Percentiles rank a stretch among this genome's conserved stretches.
Conservation (phyloP, 495 filamentous ascomycete species). For the Saxispiralis lemnorum region DNA sequence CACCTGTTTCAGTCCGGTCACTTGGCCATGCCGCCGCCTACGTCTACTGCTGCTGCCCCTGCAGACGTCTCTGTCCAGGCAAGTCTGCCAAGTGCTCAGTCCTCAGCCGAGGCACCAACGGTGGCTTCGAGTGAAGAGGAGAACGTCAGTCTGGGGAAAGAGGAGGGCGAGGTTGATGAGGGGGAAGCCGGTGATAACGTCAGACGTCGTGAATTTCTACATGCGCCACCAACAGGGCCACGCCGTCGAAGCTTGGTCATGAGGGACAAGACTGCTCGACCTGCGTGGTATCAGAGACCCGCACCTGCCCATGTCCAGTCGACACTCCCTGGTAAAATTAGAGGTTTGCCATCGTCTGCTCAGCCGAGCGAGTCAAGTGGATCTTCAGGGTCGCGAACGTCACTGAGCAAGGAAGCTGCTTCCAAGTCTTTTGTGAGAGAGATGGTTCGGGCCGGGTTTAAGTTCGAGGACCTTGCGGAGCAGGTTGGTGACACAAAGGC, state of each 20-base stretch:
- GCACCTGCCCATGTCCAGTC: too few relatives aligned
- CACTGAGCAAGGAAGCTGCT: neutral
- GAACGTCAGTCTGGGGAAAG: constrained; percentile 7
- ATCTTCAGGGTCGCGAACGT: too few relatives aligned
- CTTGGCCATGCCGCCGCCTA: constrained; percentile 1
- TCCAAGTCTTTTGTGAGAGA: constrained; percentile 4
- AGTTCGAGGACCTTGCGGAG: constrained; percentile 9
- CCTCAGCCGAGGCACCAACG: neutral
- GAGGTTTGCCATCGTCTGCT: too few relatives aligned
- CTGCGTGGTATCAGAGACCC: neutral
- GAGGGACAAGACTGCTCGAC: neutral
- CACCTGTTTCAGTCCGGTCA: constrained; percentile 7
- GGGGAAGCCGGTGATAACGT: constrained; percentile 2
- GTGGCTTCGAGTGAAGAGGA: neutral
- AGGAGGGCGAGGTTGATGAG: constrained; percentile 15
- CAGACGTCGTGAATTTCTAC: constrained; percentile 6
- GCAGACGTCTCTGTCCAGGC: neutral
- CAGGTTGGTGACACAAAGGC: constrained; percentile 7
- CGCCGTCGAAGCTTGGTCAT: constrained; percentile 1
- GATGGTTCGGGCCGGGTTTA: constrained; percentile 11
- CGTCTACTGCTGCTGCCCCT: neutral
- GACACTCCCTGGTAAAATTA: too few relatives aligned
- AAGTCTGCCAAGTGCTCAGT: too few relatives aligned
- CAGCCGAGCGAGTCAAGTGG: too few relatives aligned
- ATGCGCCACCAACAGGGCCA: constrained; percentile 9